phyloP scores from a whole-genome alignment of 257 asterid genomes.

The Plantago ovata region DNA sequence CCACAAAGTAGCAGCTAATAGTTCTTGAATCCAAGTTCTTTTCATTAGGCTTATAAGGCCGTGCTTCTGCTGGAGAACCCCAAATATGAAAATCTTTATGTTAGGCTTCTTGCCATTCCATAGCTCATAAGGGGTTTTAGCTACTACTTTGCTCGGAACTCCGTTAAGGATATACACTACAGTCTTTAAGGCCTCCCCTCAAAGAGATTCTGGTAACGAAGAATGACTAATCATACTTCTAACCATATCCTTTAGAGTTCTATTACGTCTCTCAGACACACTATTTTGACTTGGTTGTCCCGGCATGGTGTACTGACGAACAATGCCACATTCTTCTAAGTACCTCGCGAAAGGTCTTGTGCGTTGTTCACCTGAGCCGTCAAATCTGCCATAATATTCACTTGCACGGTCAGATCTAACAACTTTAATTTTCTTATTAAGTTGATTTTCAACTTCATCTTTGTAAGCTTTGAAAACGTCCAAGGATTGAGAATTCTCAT shows the following conservation, averaged over 20 bases:
- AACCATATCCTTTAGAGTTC: background rate
- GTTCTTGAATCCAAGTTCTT: background rate
- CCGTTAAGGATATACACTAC: background rate
- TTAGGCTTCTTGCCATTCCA: background rate
- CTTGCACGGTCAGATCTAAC: background rate
- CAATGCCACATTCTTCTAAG: background rate
- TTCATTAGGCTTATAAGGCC: background rate
- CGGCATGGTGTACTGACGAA: background rate
- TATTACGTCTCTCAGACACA: background rate
- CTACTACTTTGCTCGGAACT: background rate
- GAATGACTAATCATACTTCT: conserved; percentile 1
- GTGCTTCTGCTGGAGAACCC: background rate
- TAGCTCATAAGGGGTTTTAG: background rate
- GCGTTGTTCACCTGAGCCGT: background rate
- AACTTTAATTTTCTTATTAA: background rate
- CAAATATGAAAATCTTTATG: background rate
- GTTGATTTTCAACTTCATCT: conserved; percentile 6
- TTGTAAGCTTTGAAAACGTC: conserved; percentile 4
- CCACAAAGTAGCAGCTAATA: background rate
- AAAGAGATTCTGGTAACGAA: background rate
- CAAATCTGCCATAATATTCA: background rate
- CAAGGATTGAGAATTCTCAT: background rate
- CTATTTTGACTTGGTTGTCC: background rate
- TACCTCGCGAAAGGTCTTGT: background rate
- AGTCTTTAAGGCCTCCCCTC: conserved; percentile 2